Evolutionary conservation across 2,329 filamentous ascomycete species (phyloP).

Genomic region (Fusarium denticulatum): DNA sequence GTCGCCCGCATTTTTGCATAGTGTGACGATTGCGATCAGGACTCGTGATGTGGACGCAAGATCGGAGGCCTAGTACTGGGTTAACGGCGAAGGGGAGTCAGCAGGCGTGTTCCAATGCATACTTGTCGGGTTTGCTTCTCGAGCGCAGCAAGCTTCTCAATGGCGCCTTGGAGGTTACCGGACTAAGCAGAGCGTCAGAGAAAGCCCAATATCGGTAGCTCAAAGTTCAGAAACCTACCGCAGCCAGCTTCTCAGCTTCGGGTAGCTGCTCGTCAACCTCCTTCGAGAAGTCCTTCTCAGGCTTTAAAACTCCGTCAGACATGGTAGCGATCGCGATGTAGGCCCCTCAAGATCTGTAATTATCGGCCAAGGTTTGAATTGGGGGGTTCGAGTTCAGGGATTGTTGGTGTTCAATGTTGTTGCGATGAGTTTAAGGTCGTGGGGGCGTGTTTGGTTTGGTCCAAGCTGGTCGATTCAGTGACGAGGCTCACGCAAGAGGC

Average conservation of each 20-base stretch:
- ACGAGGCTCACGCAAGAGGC: conserved; percentile 52
- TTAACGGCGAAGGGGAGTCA: conserved; percentile 25
- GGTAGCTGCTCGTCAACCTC: conserved; percentile 92
- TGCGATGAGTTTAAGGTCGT: conserved; percentile 36
- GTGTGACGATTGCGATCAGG: conserved; percentile 86
- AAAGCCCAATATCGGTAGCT: not conserved
- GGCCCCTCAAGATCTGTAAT: conserved; percentile 1
- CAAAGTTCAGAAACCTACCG: conserved; percentile 66
- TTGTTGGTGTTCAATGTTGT: conserved; percentile 28
- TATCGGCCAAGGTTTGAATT: not conserved
- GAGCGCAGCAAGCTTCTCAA: conserved; percentile 90
- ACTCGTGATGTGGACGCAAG: conserved; percentile 93
- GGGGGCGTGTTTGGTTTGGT: conserved; percentile 39
- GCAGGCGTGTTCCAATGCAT: conserved; percentile 45
- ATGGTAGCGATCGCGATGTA: conserved; percentile 57
- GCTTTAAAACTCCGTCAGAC: conserved; percentile 86
- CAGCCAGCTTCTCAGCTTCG: conserved; percentile 88
- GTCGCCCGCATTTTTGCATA: conserved; percentile 92
- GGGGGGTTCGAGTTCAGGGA: not conserved
- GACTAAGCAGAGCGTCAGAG: conserved; percentile 55
- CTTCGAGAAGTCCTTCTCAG: conserved; percentile 98
- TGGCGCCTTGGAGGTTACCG: conserved; percentile 80
- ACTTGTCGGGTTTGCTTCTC: conserved; percentile 99
- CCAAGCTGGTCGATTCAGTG: conserved; percentile 44
- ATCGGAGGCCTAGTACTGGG: conserved; percentile 80